Percentiles rank a stretch among this genome's conserved stretches.
phyloP scores from a whole-genome alignment of 305 asterid species.

The Fraxinus latifolia region DNA sequence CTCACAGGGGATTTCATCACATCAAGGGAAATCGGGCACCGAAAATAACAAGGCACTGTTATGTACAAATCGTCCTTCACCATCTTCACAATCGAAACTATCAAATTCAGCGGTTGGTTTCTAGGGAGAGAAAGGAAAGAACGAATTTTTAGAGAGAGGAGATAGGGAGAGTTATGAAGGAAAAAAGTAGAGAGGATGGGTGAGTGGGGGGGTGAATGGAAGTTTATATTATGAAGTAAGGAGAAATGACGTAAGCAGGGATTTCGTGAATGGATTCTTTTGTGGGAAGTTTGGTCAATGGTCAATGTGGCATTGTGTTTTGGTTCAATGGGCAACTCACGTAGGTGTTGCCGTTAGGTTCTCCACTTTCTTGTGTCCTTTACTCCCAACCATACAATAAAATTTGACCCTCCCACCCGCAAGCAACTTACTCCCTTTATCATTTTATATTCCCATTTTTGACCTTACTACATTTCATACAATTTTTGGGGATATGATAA shows the following conservation, averaged over 20 bases:
- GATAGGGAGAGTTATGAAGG: slow-evolving; percentile 7
- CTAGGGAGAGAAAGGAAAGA: slow-evolving; percentile 17
- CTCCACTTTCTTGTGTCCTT: slow-evolving; percentile 15
- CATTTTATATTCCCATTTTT: no score
- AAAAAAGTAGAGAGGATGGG: slow-evolving; percentile 12
- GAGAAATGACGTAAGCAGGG: not conserved
- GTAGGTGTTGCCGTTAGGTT: slow-evolving; percentile 3
- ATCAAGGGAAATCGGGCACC: slow-evolving; percentile 78
- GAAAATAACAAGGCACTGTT: slow-evolving; percentile 55
- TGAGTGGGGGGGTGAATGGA: slow-evolving; percentile 7
- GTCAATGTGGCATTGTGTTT: not conserved
- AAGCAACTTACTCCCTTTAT: no score
- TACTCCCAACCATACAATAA: slow-evolving; percentile 22
- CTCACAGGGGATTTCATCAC: slow-evolving; percentile 86
- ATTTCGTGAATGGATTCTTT: not conserved
- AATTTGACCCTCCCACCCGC: no score
- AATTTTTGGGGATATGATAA: no score
- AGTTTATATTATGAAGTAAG: slow-evolving; percentile 7
- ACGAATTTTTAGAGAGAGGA: slow-evolving; percentile 16
- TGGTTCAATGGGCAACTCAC: not conserved
- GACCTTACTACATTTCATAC: no score
- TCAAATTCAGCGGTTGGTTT: not conserved
- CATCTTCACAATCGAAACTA: slow-evolving; percentile 23
- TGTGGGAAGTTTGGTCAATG: slow-evolving; percentile 18
- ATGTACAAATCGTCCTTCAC: slow-evolving; percentile 46